Evolutionary conservation across 2,329 filamentous ascomycete species (phyloP).

Genomic region (Colletotrichum horii): DNA sequence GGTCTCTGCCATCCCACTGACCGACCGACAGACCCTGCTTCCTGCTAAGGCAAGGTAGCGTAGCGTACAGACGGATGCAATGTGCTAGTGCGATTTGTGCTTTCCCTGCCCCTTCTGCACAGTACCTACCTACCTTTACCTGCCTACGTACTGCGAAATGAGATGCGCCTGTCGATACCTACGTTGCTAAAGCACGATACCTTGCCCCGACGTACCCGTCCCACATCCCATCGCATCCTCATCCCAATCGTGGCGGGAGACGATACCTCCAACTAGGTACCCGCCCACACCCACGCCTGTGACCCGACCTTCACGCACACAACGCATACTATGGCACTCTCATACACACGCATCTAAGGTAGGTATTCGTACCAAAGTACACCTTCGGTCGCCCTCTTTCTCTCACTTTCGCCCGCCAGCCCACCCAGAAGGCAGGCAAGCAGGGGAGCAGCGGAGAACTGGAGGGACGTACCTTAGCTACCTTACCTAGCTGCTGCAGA

Average conservation of each 20-base stretch:
- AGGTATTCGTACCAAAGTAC: background rate
- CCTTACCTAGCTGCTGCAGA: background rate
- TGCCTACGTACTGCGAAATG: background rate
- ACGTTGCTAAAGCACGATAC: background rate
- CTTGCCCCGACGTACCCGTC: background rate
- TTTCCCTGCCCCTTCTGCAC: background rate
- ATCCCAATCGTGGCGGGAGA: background rate
- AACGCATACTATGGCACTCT: background rate
- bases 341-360: background rate
- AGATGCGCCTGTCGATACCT: background rate
- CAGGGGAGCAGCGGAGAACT: background rate
- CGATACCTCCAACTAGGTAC: constrained; percentile 14
- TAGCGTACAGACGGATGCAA: background rate
- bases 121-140: background rate
- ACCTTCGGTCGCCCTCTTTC: constrained; percentile 1
- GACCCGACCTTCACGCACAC: background rate
- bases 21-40: constrained; percentile 2
- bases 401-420: background rate
- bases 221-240: background rate
- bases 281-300: constrained; percentile 5
- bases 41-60: background rate
- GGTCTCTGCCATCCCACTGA: background rate
- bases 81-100: background rate
- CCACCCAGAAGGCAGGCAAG: background rate
- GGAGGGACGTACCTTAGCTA: background rate